Base-by-base conservation (phyloP, 2,329 filamentous ascomycete genomes). In the Fusarium sp. region DNA sequence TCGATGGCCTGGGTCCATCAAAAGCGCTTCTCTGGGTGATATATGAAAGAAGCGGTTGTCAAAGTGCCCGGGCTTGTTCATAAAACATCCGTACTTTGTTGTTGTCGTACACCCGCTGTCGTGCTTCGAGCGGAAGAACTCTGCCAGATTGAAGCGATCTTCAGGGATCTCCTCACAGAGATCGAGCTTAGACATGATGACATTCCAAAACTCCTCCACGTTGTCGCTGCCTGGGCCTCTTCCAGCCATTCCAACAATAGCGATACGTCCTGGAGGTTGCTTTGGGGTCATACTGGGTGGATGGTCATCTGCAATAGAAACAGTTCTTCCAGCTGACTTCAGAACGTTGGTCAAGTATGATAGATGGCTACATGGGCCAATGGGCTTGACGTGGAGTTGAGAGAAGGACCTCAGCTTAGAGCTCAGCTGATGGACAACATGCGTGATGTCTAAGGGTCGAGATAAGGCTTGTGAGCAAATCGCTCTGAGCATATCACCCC, bases 1-100 rank as follows among this genome's bases (percentile, higher is more conserved):
- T 68, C 89, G 83, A 72, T 90, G 88, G 79, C 88, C 88, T 1
- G 89, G 89, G 73, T 91, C 89, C 6, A 86, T 89, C 67, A 71
- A 53, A 42, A 21, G 11, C 8, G 62, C 62, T 33, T 66, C 62
- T 25, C 18, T 43, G 66, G 84, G 35, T 87, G 88, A 91, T 84
- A 91, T 90, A 76, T 90, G 90, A 84, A 91, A 91, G 80, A 91
- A 91, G 1, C 84, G 81, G 18, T 88, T 85, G 67, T 91, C 89
- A 70, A 91, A 91, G 23, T 88, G 80, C 51, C 87, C 87, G 0
- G 89, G 88, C 67, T 90, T 83, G 40, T 90, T 85, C 53, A 91
- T 86, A 79, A 88, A 76, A 66, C 74, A 76, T 15, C 76, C 74
- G 25, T 70, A 73, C 41, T 69, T 71, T 15, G 64, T 70, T 48